Base-by-base conservation (phyloP, 2,329 filamentous ascomycete species). In the Aspergillus cejpii region DNA sequence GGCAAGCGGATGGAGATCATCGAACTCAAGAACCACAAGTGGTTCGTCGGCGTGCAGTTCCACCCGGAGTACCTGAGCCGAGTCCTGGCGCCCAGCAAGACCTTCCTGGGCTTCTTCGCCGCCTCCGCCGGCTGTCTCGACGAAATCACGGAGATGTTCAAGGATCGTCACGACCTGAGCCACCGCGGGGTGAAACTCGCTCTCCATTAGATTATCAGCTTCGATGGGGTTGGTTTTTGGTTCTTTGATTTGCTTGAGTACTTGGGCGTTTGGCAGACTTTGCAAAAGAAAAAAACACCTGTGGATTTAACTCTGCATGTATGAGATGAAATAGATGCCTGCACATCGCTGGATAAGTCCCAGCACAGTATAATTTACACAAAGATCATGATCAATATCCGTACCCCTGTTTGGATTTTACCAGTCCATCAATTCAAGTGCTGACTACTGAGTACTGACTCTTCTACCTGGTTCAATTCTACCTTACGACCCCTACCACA, bases 31-130 rank as follows among this genome's bases (percentile, higher is more conserved):
- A 82, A 91, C 52, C 88, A 94, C 64, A 85, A 85, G 0, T 94
- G 80, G 75, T 94, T 83, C 56, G 86, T 94, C 14, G 84, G 84
- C 50, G 85, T 92, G 6, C 90, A 95, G 67, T 91, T 85, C 66
- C 89, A 95, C 65, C 88, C 90, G 2, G 89, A 96, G 67, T 94
- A 91, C 62, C 74, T 87, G 40, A 84, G 78, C 55, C 77, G 84
- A 41, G 88, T 92, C 2, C 70, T 94, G 50, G 73, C 79, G 39
- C 87, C 87, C 0, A 84, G 79, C 60, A 80, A 80, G 62, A 82
- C 86, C 1, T 92, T 87, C 68, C 75, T 95, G 17, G 89, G 89
- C 37, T 90, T 95, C 64, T 78, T 95, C 37, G 88, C 89, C 24
- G 86, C 88, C 2, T 80, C 80, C 41, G 78, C 83, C 1, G 85